A percentile compares a stretch with the other conserved stretches of the same genome.
Evolutionary conservation across 352 stramenopile species (phyloP).

Genomic region (Phytophthora fragariae): DNA sequence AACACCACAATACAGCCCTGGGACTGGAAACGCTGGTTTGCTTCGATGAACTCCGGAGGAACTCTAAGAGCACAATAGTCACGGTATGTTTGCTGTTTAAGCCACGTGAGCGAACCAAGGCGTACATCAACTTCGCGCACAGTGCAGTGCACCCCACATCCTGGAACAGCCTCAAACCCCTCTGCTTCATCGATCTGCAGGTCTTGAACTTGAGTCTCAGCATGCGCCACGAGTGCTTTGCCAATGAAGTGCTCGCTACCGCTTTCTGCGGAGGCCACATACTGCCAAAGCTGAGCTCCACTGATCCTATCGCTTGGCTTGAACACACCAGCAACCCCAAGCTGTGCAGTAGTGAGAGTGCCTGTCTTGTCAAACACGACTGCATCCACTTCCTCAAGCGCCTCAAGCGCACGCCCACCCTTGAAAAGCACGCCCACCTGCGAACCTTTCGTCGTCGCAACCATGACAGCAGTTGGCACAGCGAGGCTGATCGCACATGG

Average conservation of each 20-base stretch:
- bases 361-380: slow-evolving; percentile 89
- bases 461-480: slow-evolving; percentile 80
- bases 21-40: slow-evolving; percentile 57
- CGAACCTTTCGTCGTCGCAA: slow-evolving; percentile 80
- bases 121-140: slow-evolving; percentile 45
- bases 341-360: slow-evolving; percentile 70
- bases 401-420: slow-evolving; percentile 72
- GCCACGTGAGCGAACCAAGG: slow-evolving; percentile 77
- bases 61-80: slow-evolving; percentile 39
- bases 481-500: slow-evolving; percentile 81
- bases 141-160: slow-evolving; percentile 62
- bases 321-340: slow-evolving; percentile 46
- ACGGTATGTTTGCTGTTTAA: slow-evolving; percentile 55
- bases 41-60: slow-evolving; percentile 46
- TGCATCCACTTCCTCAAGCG: slow-evolving; percentile 66
- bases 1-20: slow-evolving; percentile 69
- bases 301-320: slow-evolving; percentile 15
- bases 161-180: slow-evolving; percentile 61
- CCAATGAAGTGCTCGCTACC: slow-evolving; percentile 76
- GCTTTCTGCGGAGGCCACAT: slow-evolving; percentile 57
- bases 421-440: slow-evolving; percentile 88
- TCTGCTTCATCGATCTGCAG: slow-evolving; percentile 31
- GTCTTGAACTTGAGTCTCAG: slow-evolving; percentile 36
- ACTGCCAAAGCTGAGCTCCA: slow-evolving; percentile 46
- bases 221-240: slow-evolving; percentile 59